phyloP scores from a whole-genome alignment of 2,329 filamentous ascomycete genomes.

The Furcasterigmium furcatum region DNA sequence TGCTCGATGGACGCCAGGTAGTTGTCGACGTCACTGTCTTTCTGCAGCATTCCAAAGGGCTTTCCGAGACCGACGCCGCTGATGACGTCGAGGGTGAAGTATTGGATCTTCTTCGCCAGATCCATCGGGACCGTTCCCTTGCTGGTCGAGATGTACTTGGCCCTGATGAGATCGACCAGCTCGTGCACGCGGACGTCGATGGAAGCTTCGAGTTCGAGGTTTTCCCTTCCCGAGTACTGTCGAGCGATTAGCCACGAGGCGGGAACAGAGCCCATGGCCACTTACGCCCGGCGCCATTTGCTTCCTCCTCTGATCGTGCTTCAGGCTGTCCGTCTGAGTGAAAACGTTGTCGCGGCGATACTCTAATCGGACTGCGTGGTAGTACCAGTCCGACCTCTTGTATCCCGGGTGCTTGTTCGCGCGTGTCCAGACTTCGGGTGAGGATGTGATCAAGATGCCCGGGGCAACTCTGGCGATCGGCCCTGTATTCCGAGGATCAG shows the following conservation, averaged over 20 bases:
- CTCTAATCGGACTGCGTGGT: conserved; percentile 42
- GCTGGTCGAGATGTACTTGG: conserved; percentile 36
- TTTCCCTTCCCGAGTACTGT: conserved; percentile 54
- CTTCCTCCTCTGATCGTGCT: conserved; percentile 40
- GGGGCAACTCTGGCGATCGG: conserved; percentile 36
- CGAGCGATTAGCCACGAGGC: background rate
- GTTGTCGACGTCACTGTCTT: conserved; percentile 39
- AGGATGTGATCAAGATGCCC: conserved; percentile 44
- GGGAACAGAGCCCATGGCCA: too few species aligned
- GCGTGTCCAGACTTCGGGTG: conserved; percentile 41
- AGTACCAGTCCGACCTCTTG: conserved; percentile 37
- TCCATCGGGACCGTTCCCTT: conserved; percentile 32
- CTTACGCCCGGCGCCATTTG: conserved; percentile 49
- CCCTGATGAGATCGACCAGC: conserved; percentile 38
- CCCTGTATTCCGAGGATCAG: conserved; percentile 11
- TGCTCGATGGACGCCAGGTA: conserved; percentile 32
- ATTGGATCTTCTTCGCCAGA: conserved; percentile 42
- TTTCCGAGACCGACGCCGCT: conserved; percentile 46
- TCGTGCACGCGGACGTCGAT: conserved; percentile 45
- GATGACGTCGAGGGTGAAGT: conserved; percentile 52
- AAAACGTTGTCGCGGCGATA: conserved; percentile 50
- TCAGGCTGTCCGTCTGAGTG: conserved; percentile 42
- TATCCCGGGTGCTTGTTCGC: conserved; percentile 39
- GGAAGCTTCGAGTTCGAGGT: conserved; percentile 42
- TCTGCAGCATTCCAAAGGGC: conserved; percentile 42